A percentile compares a stretch with the other conserved stretches of the same genome.
These are phyloP conservation scores for Scheffersomyces lignosus DNA, from an alignment of 805 yeast species.

Conservation along the genomic window DNA sequence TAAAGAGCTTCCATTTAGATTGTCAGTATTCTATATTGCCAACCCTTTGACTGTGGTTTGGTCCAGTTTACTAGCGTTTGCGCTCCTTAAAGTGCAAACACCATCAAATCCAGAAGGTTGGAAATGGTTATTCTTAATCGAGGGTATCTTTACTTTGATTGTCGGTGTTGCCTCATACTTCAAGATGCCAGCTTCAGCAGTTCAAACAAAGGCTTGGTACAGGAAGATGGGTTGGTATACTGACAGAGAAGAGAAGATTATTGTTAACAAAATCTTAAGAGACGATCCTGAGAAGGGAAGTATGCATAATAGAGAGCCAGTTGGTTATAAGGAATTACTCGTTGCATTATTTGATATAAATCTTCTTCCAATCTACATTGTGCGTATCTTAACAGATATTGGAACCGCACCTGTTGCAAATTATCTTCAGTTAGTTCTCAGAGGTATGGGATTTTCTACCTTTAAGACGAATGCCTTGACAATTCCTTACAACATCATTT, in stretches of 20 bases:
- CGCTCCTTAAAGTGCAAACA: conserved; percentile 52
- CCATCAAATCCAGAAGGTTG: conserved; percentile 50
- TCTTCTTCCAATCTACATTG: conserved; percentile 11
- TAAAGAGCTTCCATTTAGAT: conserved; percentile 56
- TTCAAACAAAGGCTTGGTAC: conserved; percentile 49
- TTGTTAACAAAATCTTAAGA: conserved; percentile 57
- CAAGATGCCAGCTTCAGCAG: conserved; percentile 32
- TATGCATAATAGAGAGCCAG: conserved; percentile 61
- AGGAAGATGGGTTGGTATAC: conserved; percentile 51
- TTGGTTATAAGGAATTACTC: conserved; percentile 40
- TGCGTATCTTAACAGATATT: conserved; percentile 18
- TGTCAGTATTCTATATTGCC: conserved; percentile 62
- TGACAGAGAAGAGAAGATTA: conserved; percentile 55
- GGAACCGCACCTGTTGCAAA: conserved; percentile 7
- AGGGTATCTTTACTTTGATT: conserved; percentile 55
- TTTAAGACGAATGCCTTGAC: conserved; percentile 52
- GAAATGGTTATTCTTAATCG: conserved; percentile 67
- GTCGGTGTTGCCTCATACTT: conserved; percentile 50
- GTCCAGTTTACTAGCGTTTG: conserved; percentile 51
- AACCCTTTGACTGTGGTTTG: conserved; percentile 47
- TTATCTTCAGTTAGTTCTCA: conserved; percentile 10
- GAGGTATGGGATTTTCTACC: conserved; percentile 49
- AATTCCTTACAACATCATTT: conserved; percentile 47
- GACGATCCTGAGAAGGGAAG: conserved; percentile 66
- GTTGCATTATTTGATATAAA: conserved; percentile 40